Evolutionary conservation across 306 rosid species (phyloP).

Genomic region (Urtica urens): DNA sequence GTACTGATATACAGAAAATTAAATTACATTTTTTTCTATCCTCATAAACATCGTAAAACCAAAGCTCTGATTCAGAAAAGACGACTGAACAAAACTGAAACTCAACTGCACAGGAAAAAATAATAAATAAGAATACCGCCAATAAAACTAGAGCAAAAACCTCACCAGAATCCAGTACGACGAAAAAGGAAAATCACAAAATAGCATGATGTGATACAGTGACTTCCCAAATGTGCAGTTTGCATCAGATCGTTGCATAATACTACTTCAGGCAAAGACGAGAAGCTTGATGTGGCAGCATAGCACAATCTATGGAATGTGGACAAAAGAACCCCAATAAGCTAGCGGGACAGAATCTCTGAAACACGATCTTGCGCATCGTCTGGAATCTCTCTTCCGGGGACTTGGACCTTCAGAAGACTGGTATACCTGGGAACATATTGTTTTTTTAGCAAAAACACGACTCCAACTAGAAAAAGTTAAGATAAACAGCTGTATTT

Average conservation of each 20-base stretch:
- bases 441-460: conserved; percentile 8
- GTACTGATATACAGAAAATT: conserved; percentile 30
- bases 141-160: neutral
- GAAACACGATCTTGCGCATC: conserved; percentile 66
- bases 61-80: conserved; percentile 6
- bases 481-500: conserved; percentile 12
- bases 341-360: conserved; percentile 50
- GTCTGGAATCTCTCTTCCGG: conserved; percentile 80
- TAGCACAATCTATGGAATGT: conserved; percentile 5
- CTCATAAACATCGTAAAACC: conserved; percentile 9
- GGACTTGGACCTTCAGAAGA: conserved; percentile 84
- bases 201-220: neutral
- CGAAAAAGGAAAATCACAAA: conserved; percentile 1
- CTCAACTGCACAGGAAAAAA: conserved; percentile 30
- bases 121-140: conserved; percentile 14
- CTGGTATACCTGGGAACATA: conserved; percentile 54
- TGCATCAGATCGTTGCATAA: conserved; percentile 24
- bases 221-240: conserved; percentile 14
- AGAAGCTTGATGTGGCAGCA: conserved; percentile 14
- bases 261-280: conserved; percentile 11
- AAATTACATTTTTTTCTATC: conserved; percentile 22
- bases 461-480: neutral
- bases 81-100: conserved; percentile 29
- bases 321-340: conserved; percentile 16
- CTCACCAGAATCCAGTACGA: neutral